These are phyloP conservation scores for Capsella bursapastoris DNA, from an alignment of 345 rosid species.

Conservation along the genomic window DNA sequence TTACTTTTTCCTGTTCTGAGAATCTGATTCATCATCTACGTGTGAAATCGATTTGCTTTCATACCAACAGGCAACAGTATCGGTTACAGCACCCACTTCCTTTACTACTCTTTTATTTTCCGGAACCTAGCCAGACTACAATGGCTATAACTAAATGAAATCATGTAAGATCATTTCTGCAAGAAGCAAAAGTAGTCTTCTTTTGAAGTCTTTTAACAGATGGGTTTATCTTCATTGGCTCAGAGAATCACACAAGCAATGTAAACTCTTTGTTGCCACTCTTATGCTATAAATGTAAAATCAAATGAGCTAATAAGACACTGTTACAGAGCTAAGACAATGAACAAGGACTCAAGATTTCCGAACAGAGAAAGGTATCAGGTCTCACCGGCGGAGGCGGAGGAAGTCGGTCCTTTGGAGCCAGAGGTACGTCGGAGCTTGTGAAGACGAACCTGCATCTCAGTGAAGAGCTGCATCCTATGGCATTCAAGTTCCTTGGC, in stretches of 20 bases:
- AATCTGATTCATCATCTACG: background rate
- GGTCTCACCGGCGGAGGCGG: constrained; percentile 45
- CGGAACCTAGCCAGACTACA: background rate
- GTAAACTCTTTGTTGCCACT: background rate
- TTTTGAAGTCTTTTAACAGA: background rate
- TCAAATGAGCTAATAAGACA: background rate
- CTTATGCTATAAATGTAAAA: constrained; percentile 10
- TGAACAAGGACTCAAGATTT: background rate
- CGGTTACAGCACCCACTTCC: background rate
- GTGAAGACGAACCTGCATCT: constrained; percentile 93
- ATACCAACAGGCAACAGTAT: background rate
- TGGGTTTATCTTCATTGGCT: constrained; percentile 1
- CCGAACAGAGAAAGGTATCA: constrained; percentile 18
- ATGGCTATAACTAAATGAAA: background rate
- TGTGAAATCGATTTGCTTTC: background rate
- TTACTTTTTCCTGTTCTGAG: background rate
- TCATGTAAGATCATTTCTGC: background rate
- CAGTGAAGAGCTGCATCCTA: constrained; percentile 92
- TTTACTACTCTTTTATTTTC: background rate
- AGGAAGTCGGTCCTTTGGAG: constrained; percentile 43
- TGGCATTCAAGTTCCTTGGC: constrained; percentile 94
- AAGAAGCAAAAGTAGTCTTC: background rate
- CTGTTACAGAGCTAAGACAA: constrained; percentile 2
- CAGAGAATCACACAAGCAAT: constrained; percentile 18
- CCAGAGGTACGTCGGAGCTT: constrained; percentile 71